Evolutionary conservation across 768 basidiomycete species (phyloP).

Genomic region (Gloeophyllum trabeum): DNA sequence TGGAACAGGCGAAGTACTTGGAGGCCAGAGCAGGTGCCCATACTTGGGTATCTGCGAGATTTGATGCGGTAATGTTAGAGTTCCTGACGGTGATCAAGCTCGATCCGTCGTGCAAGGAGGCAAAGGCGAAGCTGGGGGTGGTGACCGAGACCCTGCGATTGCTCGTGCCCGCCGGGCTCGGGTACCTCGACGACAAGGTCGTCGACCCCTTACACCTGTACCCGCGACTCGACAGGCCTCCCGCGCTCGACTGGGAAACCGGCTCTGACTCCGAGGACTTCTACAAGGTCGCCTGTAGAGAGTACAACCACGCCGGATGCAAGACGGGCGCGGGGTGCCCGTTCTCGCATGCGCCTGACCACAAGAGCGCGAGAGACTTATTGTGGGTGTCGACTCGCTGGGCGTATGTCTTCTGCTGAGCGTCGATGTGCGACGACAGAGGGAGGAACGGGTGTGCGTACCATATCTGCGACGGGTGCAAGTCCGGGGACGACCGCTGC

Average conservation of each 20-base stretch:
- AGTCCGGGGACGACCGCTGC: slow-evolving; percentile 3
- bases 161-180: too few species aligned
- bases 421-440: background rate
- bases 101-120: background rate
- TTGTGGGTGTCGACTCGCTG: background rate
- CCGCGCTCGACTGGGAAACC: background rate
- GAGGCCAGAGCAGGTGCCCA: background rate
- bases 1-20: background rate
- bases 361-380: background rate
- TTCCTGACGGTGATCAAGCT: background rate
- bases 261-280: slow-evolving; percentile 11
- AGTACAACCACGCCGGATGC: slow-evolving; percentile 15
- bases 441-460: slow-evolving; percentile 5
- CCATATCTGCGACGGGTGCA: slow-evolving; percentile 3
- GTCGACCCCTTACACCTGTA: background rate
- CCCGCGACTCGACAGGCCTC: background rate
- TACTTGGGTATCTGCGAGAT: too few species aligned
- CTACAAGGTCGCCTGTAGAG: slow-evolving; percentile 9
- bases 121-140: background rate
- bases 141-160: background rate
- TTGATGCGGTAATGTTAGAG: too few species aligned
- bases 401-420: background rate
- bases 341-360: slow-evolving; percentile 1
- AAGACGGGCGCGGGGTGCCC: slow-evolving; percentile 6
- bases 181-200: slow-evolving; percentile 1